Base-by-base conservation (phyloP, 805 yeast species). In the Pichia occidentalis region DNA sequence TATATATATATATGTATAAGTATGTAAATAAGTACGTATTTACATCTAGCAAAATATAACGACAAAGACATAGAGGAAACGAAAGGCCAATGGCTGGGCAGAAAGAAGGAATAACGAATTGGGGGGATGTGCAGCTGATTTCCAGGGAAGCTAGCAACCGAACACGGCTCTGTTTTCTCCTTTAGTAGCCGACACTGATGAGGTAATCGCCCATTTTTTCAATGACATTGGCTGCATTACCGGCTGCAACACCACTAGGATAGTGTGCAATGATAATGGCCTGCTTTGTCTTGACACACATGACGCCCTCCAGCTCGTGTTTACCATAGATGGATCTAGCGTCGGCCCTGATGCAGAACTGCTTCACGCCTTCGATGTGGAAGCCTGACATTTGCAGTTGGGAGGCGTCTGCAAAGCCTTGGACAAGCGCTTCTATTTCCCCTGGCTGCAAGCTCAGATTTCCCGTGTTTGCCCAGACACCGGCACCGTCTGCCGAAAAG, bases 201-300 rank as follows among this genome's bases (percentile, higher is more conserved):
- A 92, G 73, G 58, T 92, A 88, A 60, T 92, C 97, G 32, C 95
- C 97, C 68, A 92, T 73, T 57, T 86, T 90, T 63, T 92, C 98
- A 40, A 90, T 95, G 47, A 88, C 84, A 54, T 82, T 77, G 43
- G 97, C 84, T 37, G 97, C 97, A 59, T 85, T 95, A 51, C 95
- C 96, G 23, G 97, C 85, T 61, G 80, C 90, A 32, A 85, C 82
- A 39, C 88, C 88, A 10, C 84, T 75, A 12, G 95, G 92, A 59
- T 92, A 92, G 63, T 92, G 97, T n/a, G 92, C 96, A 52, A 92
- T 66, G 56, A 92, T 65, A 40, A 92, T 77, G 22, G 97, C 87
- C 65, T 90, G 97, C 57, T 78, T 85, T 39, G 97, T 87, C 71
- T 95, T 84, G 32, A 90, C 97, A 48, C 85, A 81, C 48, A 92